Conservation (phyloP, 176 grass and related monocot genomes). For the Bonia amplexicaulis region DNA sequence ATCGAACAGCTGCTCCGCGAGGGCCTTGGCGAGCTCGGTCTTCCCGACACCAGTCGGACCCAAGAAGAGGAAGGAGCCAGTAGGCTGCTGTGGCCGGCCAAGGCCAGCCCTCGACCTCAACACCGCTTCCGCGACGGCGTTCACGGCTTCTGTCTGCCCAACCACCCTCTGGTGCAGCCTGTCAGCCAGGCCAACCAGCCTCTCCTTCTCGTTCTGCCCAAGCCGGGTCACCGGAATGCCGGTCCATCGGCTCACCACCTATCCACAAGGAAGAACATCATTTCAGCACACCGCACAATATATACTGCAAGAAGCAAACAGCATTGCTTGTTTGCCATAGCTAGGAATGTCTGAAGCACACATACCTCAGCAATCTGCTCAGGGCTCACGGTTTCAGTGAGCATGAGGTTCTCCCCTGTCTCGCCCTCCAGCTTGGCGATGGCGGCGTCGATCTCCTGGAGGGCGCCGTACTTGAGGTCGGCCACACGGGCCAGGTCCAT, state of each 20-base stretch:
- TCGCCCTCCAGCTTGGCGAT: slow-evolving; percentile 73
- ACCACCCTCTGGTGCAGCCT: slow-evolving; percentile 67
- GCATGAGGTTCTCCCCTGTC: slow-evolving; percentile 71
- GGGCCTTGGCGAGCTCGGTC: slow-evolving; percentile 92
- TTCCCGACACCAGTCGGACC: slow-evolving; percentile 92
- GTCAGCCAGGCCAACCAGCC: slow-evolving; percentile 57
- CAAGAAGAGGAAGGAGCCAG: slow-evolving; percentile 87
- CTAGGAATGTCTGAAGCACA: not conserved
- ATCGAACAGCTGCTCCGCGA: slow-evolving; percentile 90
- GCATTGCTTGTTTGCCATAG: not conserved
- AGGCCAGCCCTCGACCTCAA: slow-evolving; percentile 79
- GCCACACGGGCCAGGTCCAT: slow-evolving; percentile 79
- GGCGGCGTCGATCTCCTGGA: slow-evolving; percentile 59
- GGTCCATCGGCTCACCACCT: slow-evolving; percentile 81
- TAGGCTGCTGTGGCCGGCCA: slow-evolving; percentile 83
- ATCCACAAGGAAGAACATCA: not conserved
- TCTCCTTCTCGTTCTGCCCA: slow-evolving; percentile 77
- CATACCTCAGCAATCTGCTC: slow-evolving; percentile 77
- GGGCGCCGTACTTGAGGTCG: slow-evolving; percentile 55
- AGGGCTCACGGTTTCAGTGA: slow-evolving; percentile 67
- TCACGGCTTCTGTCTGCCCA: slow-evolving; percentile 56
- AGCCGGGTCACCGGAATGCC: slow-evolving; percentile 85
- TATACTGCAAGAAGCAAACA: not conserved
- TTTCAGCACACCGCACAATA: not conserved
- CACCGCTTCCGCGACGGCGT: slow-evolving; percentile 79